Evolutionary conservation across 106 monocot species (phyloP).

Genomic region (Agapanthus africanus): DNA sequence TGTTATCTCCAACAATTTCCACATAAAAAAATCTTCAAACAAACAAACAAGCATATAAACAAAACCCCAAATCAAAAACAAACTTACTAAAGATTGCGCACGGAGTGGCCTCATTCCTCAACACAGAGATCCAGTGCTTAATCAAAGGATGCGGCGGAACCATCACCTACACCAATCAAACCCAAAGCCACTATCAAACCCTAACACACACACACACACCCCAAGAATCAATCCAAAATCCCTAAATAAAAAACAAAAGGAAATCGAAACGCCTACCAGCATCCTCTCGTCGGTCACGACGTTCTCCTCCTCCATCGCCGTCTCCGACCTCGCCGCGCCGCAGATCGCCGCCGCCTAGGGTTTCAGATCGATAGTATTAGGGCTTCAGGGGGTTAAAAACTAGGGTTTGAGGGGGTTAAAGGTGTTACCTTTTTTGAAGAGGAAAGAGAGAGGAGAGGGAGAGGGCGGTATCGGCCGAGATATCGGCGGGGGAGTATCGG

Average conservation of each 20-base stretch:
- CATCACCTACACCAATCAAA: conserved; percentile 45
- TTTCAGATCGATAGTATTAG: background rate
- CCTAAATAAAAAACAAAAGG: background rate
- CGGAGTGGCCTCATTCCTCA: conserved; percentile 82
- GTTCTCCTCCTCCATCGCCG: conserved; percentile 25
- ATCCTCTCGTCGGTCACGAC: conserved; percentile 27
- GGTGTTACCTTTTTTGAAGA: background rate
- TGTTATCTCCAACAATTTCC: background rate
- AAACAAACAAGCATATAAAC: background rate
- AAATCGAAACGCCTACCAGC: conserved; percentile 25
- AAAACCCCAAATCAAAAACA: background rate
- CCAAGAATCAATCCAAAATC: no score
- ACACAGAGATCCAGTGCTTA: conserved; percentile 95
- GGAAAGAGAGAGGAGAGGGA: background rate
- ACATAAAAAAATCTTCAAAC: background rate
- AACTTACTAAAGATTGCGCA: conserved; percentile 82
- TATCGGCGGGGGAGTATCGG: background rate
- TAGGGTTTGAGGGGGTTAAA: no score
- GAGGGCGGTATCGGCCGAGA: background rate
- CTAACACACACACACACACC: no score
- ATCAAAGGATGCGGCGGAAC: conserved; percentile 93
- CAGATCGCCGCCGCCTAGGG: conserved; percentile 20
- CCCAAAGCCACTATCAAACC: no score
- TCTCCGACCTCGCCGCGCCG: conserved; percentile 13
- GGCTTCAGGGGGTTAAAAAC: conserved; percentile 6